Evolutionary conservation across 164 flowering plant species (phyloP).

Genomic region (Protea cynaroides): DNA sequence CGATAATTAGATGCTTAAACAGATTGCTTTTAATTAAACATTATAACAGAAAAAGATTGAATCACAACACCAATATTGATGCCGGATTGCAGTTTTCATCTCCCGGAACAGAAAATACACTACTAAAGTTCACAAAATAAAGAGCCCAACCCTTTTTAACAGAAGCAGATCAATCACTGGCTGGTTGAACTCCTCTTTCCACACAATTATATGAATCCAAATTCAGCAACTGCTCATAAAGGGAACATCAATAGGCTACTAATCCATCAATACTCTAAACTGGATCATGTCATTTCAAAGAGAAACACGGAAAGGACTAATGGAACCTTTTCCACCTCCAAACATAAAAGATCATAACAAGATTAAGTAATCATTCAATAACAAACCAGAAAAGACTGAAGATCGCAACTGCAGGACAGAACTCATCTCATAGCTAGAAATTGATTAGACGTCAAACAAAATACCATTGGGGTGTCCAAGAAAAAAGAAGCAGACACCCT

Average conservation of each 20-base stretch:
- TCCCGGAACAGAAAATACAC: background rate
- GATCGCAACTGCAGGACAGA: background rate
- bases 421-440: background rate
- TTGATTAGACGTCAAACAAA: too few relatives aligned
- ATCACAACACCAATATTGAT: background rate
- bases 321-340: background rate
- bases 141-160: conserved; percentile 26
- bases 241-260: background rate
- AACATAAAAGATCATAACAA: background rate
- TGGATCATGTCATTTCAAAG: background rate
- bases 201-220: conserved; percentile 34
- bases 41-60: too few relatives aligned
- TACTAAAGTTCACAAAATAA: too few relatives aligned
- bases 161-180: conserved; percentile 41
- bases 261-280: background rate
- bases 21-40: background rate
- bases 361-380: background rate
- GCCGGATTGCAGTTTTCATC: background rate
- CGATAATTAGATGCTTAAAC: background rate
- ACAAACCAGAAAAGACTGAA: background rate
- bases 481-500: background rate
- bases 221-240: background rate
- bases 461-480: too few relatives aligned
- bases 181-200: conserved; percentile 55
- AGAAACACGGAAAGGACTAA: background rate